These are phyloP conservation scores for Holtermanniella nyarrowii DNA, from an alignment of 768 basidiomycete genomes.

Conservation along the genomic window DNA sequence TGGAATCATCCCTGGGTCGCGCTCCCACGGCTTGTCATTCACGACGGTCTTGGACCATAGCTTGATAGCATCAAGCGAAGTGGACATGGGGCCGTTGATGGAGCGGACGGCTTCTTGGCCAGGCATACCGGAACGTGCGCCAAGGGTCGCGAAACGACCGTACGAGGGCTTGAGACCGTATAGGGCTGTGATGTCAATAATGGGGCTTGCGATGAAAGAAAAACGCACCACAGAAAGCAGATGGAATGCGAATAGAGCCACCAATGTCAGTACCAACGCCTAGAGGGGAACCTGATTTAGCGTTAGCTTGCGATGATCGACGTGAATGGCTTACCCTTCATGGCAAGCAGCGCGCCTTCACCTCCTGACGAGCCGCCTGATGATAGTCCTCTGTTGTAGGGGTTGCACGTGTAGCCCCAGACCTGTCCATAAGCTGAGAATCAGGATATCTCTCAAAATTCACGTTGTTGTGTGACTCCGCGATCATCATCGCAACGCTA, in stretches of 20 bases:
- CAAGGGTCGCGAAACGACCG: conserved; percentile 26
- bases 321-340: conserved; percentile 41
- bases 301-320: not conserved
- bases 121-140: conserved; percentile 16
- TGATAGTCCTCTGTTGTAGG: conserved; percentile 60
- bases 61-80: conserved; percentile 11
- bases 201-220: too few species aligned
- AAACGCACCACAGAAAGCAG: conserved; percentile 60
- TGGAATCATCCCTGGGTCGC: conserved; percentile 21
- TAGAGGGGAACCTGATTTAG: conserved; percentile 33
- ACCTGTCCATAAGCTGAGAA: too few species aligned
- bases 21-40: conserved; percentile 14
- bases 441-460: too few species aligned
- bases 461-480: conserved; percentile 65
- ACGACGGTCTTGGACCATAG: conserved; percentile 22
- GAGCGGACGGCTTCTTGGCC: conserved; percentile 25
- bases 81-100: conserved; percentile 28
- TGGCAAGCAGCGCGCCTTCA: conserved; percentile 65
- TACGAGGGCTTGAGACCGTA: conserved; percentile 25
- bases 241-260: conserved; percentile 57
- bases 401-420: conserved; percentile 70
- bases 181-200: too few species aligned
- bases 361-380: conserved; percentile 76
- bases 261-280: conserved; percentile 74
- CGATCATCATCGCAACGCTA: conserved; percentile 48